Percentiles rank a stretch among this genome's conserved stretches.
These are phyloP conservation scores for Apiospora hydei DNA, from an alignment of 2,329 filamentous ascomycete genomes.

Conservation along the genomic window DNA sequence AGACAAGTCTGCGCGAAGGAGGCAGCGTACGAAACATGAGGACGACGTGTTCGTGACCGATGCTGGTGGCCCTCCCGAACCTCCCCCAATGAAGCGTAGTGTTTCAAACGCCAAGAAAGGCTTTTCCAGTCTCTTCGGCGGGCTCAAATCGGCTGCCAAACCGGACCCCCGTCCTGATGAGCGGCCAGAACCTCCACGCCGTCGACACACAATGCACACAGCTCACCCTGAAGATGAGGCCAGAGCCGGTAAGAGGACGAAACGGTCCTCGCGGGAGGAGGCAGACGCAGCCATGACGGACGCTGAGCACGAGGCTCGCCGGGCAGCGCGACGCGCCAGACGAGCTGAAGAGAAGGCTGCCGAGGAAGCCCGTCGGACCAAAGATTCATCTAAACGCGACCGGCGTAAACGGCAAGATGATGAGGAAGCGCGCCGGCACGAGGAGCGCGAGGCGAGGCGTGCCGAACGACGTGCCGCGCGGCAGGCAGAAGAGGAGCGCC, in stretches of 20 bases:
- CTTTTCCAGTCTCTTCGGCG: slow-evolving; percentile 68
- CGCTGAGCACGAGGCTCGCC: slow-evolving; percentile 66
- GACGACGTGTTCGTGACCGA: slow-evolving; percentile 69
- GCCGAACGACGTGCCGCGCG: slow-evolving; percentile 60
- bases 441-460: slow-evolving; percentile 62
- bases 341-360: slow-evolving; percentile 60
- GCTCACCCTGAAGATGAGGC: slow-evolving; percentile 56
- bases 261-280: slow-evolving; percentile 48
- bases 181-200: slow-evolving; percentile 51
- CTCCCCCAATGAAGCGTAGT: slow-evolving; percentile 64
- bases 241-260: slow-evolving; percentile 45
- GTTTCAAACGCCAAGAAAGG: slow-evolving; percentile 69
- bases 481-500: slow-evolving; percentile 58
- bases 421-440: slow-evolving; percentile 60
- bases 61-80: slow-evolving; percentile 52
- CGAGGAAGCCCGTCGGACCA: slow-evolving; percentile 62
- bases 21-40: slow-evolving; percentile 61
- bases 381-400: slow-evolving; percentile 64
- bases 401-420: slow-evolving; percentile 63
- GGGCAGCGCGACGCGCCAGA: slow-evolving; percentile 67
- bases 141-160: slow-evolving; percentile 55
- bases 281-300: slow-evolving; percentile 59
- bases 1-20: slow-evolving; percentile 55
- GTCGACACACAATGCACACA: slow-evolving; percentile 57
- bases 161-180: slow-evolving; percentile 41